Evolutionary conservation across 148 eudicot species (phyloP), one percentile per base, ranked within the genome.

Genomic region (Chenopodium quinoa): DNA sequence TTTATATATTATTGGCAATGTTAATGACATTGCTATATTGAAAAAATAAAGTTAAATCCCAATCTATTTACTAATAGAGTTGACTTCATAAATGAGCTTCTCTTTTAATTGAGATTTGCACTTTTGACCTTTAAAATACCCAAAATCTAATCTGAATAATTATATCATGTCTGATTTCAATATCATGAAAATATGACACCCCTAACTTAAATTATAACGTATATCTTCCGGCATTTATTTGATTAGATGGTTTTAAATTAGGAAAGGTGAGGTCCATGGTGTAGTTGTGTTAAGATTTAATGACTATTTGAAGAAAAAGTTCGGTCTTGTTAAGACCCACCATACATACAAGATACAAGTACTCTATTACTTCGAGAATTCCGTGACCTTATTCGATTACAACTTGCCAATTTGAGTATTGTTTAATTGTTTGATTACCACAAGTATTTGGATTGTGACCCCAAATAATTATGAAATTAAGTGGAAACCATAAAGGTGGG

Each of bases 371-470:
- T 34, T 14, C n/a, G 50, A 76, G 48, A 60, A 19, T 76, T 62
- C n/a, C 47, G 52, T 76, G 79, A 76, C 17, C 78, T 62, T 76
- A 9, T 22, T 62, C 22, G 3, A 12, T 76, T 32, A 17, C 47
- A 37, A 40, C 58, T 76, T 62, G 78, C 78, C 78, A 75, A 75
- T 20, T 74, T 74, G 77, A 56, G 77, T 74, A 27, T 16, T 16
- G 32, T 68, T 68, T 62, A 19, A 46, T 54, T 46, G 29, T 73
- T 73, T 46, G 32, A 73, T 73, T n/a, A 73, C 58, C 25, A 46
- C 76, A 73, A 29, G 34, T 17, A 67, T 29, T 69, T 31, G 46
- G 62, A 74, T 50, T n/a, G 62, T 48, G 37, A 50, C 31, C 11
- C 77, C 22, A 74, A 4, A 20, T 17, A 56, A 17, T 56, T 2